Base-by-base conservation (phyloP, 192 early-diverging fungal species). In the Physocladia obscura region DNA sequence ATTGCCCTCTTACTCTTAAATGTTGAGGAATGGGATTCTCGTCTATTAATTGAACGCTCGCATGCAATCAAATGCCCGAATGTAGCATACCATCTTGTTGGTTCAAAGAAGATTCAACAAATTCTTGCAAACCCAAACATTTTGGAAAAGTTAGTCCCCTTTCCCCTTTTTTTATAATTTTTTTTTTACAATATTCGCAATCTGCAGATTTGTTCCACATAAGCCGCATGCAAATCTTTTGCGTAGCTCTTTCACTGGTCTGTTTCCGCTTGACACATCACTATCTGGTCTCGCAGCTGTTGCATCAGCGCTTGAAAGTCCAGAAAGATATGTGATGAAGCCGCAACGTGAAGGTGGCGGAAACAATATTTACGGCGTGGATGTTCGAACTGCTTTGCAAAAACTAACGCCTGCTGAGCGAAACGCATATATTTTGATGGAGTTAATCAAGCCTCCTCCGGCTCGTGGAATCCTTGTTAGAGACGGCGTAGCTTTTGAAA, bases 51-150 rank as follows among this genome's bases (percentile, higher is more conserved):
- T 5, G 96, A 98, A 68, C 81, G 83, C 30, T 94, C 94, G 0
- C 71, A 84, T 19, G 75, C 93, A 0, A 87, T 98, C 63, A 91
- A 96, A 55, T 94, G 93, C 67, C 96, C 96, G 35, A 92, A 83
- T 31, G 80, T 91, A 22, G 90, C 93, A 2, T 95, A 97, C 58
- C 96, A 98, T 57, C 75, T 98, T 26, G 90, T 90, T 4, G 96
- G 96, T n/a, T 84, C 91, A 39, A 98, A 98, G 76, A 98, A 98
- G 69, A 85, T 96, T 6, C 96, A 98, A 73, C 95, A 98, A 73
- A 90, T 97, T 6, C 74, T 98, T 24, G 89, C 95, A 0, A 73
- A 81, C 3, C 88, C 93, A 0, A 90, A 91, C 27, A 75, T 89
- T 37, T 71, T 98, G 8, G 95, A 98, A 73, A 83, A 86, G 76